phyloP scores from a whole-genome alignment of 192 early-diverging fungal species.

The Tieghemiomyces parasiticus region DNA sequence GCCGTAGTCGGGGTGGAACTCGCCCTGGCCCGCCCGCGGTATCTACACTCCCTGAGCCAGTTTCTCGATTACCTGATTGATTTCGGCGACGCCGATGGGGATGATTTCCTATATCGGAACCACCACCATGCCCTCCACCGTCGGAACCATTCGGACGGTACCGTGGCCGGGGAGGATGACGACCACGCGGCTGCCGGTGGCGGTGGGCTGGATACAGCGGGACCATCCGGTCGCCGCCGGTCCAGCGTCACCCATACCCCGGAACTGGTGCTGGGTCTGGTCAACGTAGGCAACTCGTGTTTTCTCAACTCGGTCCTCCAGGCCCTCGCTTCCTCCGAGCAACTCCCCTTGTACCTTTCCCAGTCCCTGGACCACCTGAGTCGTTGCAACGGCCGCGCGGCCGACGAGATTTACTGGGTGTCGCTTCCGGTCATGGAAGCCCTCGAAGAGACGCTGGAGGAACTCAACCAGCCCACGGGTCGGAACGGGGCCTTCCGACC shows the following conservation, averaged over 20 bases:
- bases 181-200: neutral
- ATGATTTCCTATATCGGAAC: neutral
- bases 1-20: neutral
- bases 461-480: constrained; percentile 24
- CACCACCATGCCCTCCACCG: neutral
- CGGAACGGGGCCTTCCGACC: constrained; percentile 40
- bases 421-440: constrained; percentile 31
- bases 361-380: constrained; percentile 29
- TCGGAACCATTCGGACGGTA: too few relatives aligned
- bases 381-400: constrained; percentile 22
- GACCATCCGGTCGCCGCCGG: neutral
- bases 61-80: neutral
- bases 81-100: neutral
- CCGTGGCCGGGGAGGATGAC: too few relatives aligned
- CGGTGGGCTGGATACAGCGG: neutral
- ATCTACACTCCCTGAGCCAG: neutral
- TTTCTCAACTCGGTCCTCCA: constrained; percentile 88
- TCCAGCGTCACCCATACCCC: neutral
- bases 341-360: constrained; percentile 26
- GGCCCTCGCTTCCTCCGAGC: constrained; percentile 37
- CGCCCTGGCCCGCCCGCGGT: neutral
- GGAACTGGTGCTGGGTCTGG: constrained; percentile 45
- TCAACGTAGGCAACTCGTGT: constrained; percentile 86
- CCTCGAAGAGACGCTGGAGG: constrained; percentile 31
- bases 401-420: constrained; percentile 12